Evolutionary conservation across 169 alveolate genomes (phyloP), one percentile per base, ranked within the genome.

Genomic region (Eimeria maxima): DNA sequence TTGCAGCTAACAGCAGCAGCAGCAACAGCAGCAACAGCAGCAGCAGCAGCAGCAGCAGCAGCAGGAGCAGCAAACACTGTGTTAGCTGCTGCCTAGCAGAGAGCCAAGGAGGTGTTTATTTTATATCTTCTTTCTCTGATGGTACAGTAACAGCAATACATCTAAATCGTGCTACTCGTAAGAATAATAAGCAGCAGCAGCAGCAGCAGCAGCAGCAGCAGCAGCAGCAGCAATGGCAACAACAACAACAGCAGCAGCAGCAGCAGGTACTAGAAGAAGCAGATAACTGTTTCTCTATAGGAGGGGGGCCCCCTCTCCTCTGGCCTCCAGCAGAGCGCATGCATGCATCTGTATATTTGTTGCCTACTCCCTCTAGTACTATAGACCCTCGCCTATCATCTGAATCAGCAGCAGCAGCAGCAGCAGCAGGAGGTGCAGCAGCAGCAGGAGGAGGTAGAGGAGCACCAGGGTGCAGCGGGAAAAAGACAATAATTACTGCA

Each of bases 51-150:
- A n/a, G n/a, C n/a, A n/a, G n/a, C n/a, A n/a, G n/a, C n/a, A n/a
- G n/a, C n/a, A n/a, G n/a, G n/a, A 50, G 57, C 57, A 50, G 57
- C 57, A 50, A 50, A 11, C 57, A 50, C 57, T 78, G 88, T 65
- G 44, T 90, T 63, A 50, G 86, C 53, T 90, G 95, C 78, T 90
- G 95, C 67, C 45, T 90, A n/a, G 95, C 80, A 42, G 95, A 90
- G 80, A 60, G 90, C 29, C 78, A 74, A 18, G 95, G 95, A 11
- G 74, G 90, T 20, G 90, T 90, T 3, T 90, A 60, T 53, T 83
- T 90, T 42, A 90, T 90, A 20, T 50, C 81, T 57, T 71, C 90
- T n/a, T 73, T 71, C 6, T 90, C 95, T 16, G 95, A 90, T 47
- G 95, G 95, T 42, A 33, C 90, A 4, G 95, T 83, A n/a, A 63